Conservation (phyloP, 371 early-diverging fungal genomes). For the Vairimorpha necatrix region DNA sequence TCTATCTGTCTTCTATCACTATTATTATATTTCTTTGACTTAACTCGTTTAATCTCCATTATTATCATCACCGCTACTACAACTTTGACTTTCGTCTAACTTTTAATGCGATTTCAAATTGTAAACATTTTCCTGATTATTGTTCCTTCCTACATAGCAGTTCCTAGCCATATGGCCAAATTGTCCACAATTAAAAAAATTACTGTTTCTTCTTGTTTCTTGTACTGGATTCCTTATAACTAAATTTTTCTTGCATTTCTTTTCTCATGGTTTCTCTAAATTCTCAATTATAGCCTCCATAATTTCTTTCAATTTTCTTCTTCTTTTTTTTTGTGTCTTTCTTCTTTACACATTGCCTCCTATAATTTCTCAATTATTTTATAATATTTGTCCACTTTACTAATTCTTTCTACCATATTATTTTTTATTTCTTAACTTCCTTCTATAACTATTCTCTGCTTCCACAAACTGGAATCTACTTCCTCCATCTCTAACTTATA, state of each 20-base stretch:
- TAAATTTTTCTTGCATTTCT: neutral
- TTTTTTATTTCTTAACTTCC: neutral
- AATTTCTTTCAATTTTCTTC: neutral
- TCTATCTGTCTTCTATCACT: neutral
- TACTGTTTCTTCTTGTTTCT: neutral
- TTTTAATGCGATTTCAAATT: neutral
- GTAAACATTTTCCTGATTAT: neutral
- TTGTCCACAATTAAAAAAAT: constrained; percentile 6
- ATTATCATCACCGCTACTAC: neutral
- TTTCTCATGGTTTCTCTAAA: neutral
- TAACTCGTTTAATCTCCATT: neutral
- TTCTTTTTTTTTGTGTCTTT: neutral
- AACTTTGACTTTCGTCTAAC: neutral
- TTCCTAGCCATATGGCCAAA: neutral
- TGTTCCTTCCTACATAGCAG: neutral
- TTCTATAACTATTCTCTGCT: neutral
- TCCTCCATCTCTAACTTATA: neutral
- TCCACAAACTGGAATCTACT: neutral
- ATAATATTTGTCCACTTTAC: neutral
- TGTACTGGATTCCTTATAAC: neutral
- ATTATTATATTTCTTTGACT: neutral
- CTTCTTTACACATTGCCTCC: neutral
- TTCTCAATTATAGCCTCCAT: neutral
- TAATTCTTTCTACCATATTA: neutral
- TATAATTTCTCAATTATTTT: neutral